Percentiles rank a stretch among this genome's conserved stretches.
Conservation (phyloP, 345 rosid genomes). For the Bruguiera sexangula region DNA sequence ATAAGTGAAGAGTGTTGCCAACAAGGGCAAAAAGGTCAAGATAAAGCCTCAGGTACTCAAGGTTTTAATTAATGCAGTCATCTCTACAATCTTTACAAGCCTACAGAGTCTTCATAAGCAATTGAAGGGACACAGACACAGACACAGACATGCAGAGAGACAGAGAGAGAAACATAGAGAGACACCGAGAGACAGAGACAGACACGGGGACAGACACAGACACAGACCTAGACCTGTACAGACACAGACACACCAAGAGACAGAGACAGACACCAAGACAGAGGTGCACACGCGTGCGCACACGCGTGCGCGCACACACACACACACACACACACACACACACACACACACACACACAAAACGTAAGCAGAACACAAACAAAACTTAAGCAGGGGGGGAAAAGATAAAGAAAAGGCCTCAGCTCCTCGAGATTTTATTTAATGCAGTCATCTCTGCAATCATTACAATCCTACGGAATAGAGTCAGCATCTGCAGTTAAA, state of each 20-base stretch:
- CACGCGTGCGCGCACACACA: neutral
- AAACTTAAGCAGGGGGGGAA: neutral
- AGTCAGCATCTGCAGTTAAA: slow-evolving; percentile 31
- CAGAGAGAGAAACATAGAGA: no score
- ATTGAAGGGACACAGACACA: neutral
- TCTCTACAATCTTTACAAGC: slow-evolving; percentile 35
- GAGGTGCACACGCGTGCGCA: no score
- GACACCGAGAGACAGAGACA: no score
- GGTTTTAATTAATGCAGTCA: slow-evolving; percentile 10
- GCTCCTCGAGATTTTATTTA: slow-evolving; percentile 2
- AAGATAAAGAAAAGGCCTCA: neutral
- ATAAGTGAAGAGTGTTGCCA: no score
- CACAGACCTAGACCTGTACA: no score
- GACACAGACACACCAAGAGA: no score
- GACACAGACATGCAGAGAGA: no score
- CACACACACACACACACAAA: neutral
- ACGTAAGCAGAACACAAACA: neutral
- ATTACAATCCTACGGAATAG: no score
- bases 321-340: no score
- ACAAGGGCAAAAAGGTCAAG: neutral
- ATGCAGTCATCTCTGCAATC: slow-evolving; percentile 24
- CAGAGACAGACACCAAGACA: no score
- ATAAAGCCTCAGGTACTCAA: slow-evolving; percentile 25
- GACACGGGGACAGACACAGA: no score
- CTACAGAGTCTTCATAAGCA: slow-evolving; percentile 44